Base-by-base conservation (phyloP, 192 early-diverging fungal species). In the Podila epigama region DNA sequence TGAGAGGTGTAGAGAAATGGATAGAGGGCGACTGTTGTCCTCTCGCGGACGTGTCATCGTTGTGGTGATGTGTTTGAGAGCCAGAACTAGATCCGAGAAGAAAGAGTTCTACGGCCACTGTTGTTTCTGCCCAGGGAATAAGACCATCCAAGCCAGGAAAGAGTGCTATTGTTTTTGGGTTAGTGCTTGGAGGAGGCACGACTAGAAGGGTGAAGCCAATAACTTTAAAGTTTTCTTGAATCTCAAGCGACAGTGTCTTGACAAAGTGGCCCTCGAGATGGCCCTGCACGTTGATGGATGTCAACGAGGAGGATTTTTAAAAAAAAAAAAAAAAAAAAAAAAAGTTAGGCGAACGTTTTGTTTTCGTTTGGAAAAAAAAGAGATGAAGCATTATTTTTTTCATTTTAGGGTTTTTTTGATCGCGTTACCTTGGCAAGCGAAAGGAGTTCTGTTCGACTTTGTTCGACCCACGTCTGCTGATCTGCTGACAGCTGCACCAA, bases 51-150 rank as follows among this genome's bases (percentile, higher is more conserved):
- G 51, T 40, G 34, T 40, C 55, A 12, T 16, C 27, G 4, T 33
- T 18, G 22, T 16, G 44, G n/a, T 48, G 28, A 1, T 33, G 31
- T 4, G 15, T 34, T 20, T 69, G 22, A 12, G 58, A 20, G 5
- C 13, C 29, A 36, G 34, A 22, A n/a, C 39, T 55, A 18, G 52
- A 34, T 53, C 48, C 34, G 3, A 51, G 3, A 16, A 51, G 39
- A 61, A 75, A 75, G 25, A 68, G 72, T 18, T 75, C 72, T 15
- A 68, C 39, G 15, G 72, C 72, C 16, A 75, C 72, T 3, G 72
- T 62, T 18, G 65, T 57, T 16, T 75, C 72, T 12, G 72, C 72
- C 72, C 72, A 75, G 0, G 72, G 72, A 3, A 75, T n/a, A 12
- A 68, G 33, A 10, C 72, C 72, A 40, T 75, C 72, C 11, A 75